phyloP scores from a whole-genome alignment of 2,329 filamentous ascomycete species.

The Aspergillus clavatus region DNA sequence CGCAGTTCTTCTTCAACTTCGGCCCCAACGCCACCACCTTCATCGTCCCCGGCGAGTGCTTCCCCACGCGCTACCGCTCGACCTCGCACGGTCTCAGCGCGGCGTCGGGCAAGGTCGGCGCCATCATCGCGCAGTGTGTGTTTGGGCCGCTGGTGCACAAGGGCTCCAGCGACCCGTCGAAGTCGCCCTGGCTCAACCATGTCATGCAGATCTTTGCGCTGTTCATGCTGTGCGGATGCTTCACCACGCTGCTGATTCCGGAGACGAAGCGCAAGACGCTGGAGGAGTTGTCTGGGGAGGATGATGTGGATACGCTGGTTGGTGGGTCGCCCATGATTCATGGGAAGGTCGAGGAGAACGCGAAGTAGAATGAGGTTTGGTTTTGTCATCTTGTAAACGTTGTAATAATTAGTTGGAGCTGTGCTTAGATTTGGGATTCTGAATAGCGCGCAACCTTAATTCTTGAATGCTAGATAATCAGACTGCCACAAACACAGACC shows the following conservation, averaged over 20 bases:
- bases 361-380: too few species aligned
- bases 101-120: slow-evolving; percentile 63
- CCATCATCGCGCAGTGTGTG: slow-evolving; percentile 62
- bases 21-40: slow-evolving; percentile 60
- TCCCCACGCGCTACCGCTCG: slow-evolving; percentile 59
- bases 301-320: background rate
- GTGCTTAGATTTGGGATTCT: too few species aligned
- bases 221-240: slow-evolving; percentile 70
- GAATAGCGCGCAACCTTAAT: too few species aligned
- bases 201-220: slow-evolving; percentile 74
- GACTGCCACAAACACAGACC: too few species aligned
- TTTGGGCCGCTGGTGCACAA: slow-evolving; percentile 59
- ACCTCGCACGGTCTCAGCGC: slow-evolving; percentile 64
- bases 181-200: slow-evolving; percentile 63
- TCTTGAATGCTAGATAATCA: too few species aligned
- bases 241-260: slow-evolving; percentile 67
- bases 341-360: background rate
- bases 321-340: background rate
- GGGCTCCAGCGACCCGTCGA: slow-evolving; percentile 50
- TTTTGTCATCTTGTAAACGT: too few species aligned
- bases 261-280: slow-evolving; percentile 72
- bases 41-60: slow-evolving; percentile 61
- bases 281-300: slow-evolving; percentile 65
- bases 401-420: too few species aligned
- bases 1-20: slow-evolving; percentile 55